Conservation (phyloP, 83 land plant species). For the Thuja plicata region DNA sequence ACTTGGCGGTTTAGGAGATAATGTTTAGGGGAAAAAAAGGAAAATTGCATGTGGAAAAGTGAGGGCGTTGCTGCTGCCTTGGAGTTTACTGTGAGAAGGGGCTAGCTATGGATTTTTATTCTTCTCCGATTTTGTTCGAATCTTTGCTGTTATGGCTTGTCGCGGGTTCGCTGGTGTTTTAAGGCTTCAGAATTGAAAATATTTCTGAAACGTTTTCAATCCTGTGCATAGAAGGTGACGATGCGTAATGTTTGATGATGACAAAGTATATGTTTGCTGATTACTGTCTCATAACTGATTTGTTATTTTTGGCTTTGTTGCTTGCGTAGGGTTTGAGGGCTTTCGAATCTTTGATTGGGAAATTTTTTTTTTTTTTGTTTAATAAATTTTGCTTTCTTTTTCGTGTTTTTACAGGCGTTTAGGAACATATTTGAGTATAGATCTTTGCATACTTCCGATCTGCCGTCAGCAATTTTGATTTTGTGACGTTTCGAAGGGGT, state of each 20-base stretch:
- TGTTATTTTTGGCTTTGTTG: not conserved
- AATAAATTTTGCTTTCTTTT: not conserved
- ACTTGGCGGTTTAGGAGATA: conserved; percentile 1
- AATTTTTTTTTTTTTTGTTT: too few species aligned
- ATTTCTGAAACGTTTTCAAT: not conserved
- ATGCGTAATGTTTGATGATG: not conserved
- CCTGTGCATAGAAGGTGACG: not conserved
- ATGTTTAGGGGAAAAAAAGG: not conserved
- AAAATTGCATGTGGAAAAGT: conserved; percentile 10
- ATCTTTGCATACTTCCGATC: not conserved
- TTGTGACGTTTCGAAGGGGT: too few species aligned
- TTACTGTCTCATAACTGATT: not conserved
- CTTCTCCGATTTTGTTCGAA: not conserved
- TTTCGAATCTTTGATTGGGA: not conserved
- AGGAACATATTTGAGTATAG: not conserved
- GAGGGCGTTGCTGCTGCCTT: not conserved
- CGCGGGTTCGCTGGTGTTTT: not conserved
- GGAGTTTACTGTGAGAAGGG: not conserved
- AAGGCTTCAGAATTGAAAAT: not conserved
- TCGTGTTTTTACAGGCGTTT: not conserved
- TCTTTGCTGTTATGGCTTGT: not conserved
- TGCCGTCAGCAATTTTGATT: not conserved
- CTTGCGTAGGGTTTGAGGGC: not conserved
- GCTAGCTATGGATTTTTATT: conserved; percentile 2
- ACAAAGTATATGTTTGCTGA: not conserved